Evolutionary conservation across 768 basidiomycete species (phyloP), one percentile per base, ranked within the genome.

Genomic region (Cyclocybe cylindracea): DNA sequence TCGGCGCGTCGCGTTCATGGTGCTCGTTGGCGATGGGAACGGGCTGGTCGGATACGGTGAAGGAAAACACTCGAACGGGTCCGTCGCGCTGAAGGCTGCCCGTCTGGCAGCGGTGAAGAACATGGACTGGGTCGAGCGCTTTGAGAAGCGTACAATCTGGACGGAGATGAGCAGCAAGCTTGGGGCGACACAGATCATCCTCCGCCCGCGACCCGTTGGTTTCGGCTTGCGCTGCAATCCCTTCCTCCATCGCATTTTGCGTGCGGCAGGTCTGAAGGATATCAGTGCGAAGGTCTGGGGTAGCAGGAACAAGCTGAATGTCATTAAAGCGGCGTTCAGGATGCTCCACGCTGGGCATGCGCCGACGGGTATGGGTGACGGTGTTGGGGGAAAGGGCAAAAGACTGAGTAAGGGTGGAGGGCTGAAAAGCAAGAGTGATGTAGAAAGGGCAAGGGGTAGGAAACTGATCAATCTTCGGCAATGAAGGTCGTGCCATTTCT

Each of bases 251-350:
- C 83, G 87, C 62, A 80, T 99, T 38, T 78, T 95, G 62, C 90
- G 91, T 58, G 94, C 94, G 0, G 95, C 94, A 0, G 97, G 96
- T 9, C 90, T 99, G 72, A 89, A 92, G 67, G 96, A 99, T 70
- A 79, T 91, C 39, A 94, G 91, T 59, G 96, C 91, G 31, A 98
- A 97, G 71, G 90, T 98, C 14, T 91, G 91, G 84, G 94, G 96
- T 11, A 94, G 91, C 63, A 77, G 90, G 57, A 98, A 96, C 70
- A 83, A 80, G 35, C 75, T 90, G 57, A 84, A 89, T 67, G 91
- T 96, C 38, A 83, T 95, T 75, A 96, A 97, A 73, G 85, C 87
- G 19, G 77, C 84, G 11, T 80, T 94, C 60, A 79, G 87, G 66
- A 79, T 97, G 75, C 73, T 99, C 44, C 91, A 94, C 54, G 84